These are phyloP conservation scores for Besnoitia besnoiti DNA, from an alignment of 169 alveolate genomes.

Conservation along the genomic window DNA sequence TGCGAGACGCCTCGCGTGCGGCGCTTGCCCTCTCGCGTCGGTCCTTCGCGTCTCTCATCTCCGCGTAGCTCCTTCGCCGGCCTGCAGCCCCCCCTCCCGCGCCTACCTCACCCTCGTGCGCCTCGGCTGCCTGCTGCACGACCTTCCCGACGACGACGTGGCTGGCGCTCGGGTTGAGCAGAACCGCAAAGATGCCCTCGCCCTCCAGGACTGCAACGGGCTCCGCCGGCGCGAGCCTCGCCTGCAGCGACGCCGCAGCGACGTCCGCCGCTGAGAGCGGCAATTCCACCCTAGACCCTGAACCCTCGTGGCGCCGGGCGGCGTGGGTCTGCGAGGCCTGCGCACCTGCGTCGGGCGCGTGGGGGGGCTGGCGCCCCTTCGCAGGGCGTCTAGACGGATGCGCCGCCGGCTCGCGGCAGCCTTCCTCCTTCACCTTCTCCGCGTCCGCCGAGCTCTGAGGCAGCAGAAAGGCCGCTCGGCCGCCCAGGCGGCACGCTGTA, in stretches of 20 bases:
- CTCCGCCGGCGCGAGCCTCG: background rate
- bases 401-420: background rate
- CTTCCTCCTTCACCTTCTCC: background rate
- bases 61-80: background rate
- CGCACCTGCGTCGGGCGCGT: too few relatives aligned
- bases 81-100: background rate
- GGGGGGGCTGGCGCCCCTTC: too few relatives aligned
- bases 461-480: background rate
- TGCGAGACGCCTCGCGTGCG: too few relatives aligned
- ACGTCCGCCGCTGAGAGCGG: too few relatives aligned
- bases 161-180: background rate
- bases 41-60: background rate
- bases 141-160: background rate
- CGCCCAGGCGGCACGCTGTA: background rate
- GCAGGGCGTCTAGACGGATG: too few relatives aligned
- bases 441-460: background rate
- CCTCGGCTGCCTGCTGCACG: background rate
- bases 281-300: too few relatives aligned
- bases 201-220: background rate
- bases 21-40: too few relatives aligned
- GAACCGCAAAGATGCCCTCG: conserved; percentile 14
- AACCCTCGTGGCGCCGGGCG: too few relatives aligned
- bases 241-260: background rate
- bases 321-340: too few relatives aligned
- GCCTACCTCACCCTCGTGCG: background rate